Evolutionary conservation across 2,329 filamentous ascomycete genomes (phyloP).

Genomic region (Phyllosticta citrichinensis): DNA sequence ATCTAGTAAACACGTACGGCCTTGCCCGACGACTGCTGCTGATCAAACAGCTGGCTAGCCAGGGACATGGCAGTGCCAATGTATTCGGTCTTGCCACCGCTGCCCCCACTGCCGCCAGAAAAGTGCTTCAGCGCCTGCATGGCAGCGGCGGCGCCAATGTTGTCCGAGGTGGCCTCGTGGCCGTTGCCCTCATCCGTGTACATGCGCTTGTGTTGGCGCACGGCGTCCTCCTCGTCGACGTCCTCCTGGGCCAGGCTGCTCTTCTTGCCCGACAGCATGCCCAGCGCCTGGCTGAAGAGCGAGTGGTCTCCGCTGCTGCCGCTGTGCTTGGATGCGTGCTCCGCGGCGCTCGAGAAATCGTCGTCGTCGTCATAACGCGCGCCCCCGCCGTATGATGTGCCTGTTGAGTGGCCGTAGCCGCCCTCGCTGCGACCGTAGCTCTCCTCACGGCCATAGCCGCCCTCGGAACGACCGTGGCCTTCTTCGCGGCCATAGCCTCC

Average conservation of each 20-base stretch:
- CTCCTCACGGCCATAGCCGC: conserved; percentile 18
- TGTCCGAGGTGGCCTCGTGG: conserved; percentile 31
- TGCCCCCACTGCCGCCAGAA: conserved; percentile 37
- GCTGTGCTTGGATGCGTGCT: conserved; percentile 46
- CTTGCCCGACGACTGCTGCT: conserved; percentile 47
- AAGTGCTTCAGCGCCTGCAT: conserved; percentile 79
- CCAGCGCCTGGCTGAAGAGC: conserved; percentile 49
- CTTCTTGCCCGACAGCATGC: conserved; percentile 45
- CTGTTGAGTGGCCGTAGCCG: conserved; percentile 20
- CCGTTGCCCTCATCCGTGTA: conserved; percentile 48
- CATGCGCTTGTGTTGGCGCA: conserved; percentile 65
- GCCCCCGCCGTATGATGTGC: conserved; percentile 34
- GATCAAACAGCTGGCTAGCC: conserved; percentile 65
- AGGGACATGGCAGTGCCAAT: conserved; percentile 81
- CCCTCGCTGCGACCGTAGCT: conserved; percentile 14
- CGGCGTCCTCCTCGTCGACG: conserved; percentile 55
- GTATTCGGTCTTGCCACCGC: conserved; percentile 59
- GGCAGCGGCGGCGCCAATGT: conserved; percentile 60
- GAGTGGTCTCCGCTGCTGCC: conserved; percentile 38
- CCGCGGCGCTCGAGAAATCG: conserved; percentile 44
- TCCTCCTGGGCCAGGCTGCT: conserved; percentile 40
- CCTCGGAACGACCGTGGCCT: conserved; percentile 13
- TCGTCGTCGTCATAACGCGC: conserved; percentile 30
- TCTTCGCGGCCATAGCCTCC: conserved; percentile 18
- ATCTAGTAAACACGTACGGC: conserved; percentile 31